Conservation (phyloP, 306 rosid species). For the Malus sieversii region DNA sequence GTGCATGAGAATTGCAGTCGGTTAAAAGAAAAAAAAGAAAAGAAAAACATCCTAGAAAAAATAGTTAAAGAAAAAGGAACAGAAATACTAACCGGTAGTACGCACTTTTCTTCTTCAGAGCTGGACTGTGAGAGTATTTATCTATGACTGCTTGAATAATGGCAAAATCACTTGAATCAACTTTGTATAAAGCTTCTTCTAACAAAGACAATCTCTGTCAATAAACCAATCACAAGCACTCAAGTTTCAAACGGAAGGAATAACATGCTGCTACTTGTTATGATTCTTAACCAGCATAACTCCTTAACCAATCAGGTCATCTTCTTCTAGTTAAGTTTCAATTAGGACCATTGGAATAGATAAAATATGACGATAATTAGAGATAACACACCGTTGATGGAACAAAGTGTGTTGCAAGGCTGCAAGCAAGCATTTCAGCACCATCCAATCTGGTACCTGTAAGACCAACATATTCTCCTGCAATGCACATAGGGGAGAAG, state of each 20-base stretch:
- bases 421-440: conserved; percentile 92
- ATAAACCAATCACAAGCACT: conserved; percentile 20
- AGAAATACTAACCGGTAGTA: conserved; percentile 48
- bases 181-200: conserved; percentile 66
- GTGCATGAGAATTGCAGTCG: not conserved
- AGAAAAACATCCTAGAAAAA: not conserved
- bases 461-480: conserved; percentile 96
- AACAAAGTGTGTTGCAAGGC: conserved; percentile 96
- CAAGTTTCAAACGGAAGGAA: not conserved
- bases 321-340: not conserved
- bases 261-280: not conserved
- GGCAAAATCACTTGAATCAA: conserved; percentile 46
- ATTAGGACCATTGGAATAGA: not conserved
- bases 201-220: conserved; percentile 51
- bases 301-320: not conserved
- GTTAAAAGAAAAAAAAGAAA: not conserved
- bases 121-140: conserved; percentile 45
- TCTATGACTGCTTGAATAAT: conserved; percentile 48
- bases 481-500: conserved; percentile 21
- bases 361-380: not conserved
- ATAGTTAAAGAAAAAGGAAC: not conserved
- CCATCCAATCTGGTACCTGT: conserved; percentile 88
- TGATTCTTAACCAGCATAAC: not conserved
- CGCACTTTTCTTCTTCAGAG: conserved; percentile 50
- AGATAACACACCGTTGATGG: conserved; percentile 51